These are phyloP conservation scores for Pyrenophora graminea DNA, from an alignment of 2,329 filamentous ascomycete genomes.

Conservation along the genomic window DNA sequence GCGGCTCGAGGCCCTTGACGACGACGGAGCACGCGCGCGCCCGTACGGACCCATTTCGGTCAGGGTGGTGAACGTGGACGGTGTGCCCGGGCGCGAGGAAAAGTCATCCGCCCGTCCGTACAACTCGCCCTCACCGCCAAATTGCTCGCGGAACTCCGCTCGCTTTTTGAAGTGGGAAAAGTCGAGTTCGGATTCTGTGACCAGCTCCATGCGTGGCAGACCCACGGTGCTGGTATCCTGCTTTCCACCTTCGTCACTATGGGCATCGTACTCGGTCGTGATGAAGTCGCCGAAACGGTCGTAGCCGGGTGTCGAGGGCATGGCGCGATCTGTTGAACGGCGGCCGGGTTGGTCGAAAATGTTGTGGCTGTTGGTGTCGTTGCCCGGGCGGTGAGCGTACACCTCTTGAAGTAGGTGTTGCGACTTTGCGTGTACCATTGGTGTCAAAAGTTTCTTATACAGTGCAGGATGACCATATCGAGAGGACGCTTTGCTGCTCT, in stretches of 20 bases:
- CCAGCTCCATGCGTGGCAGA: conserved; percentile 75
- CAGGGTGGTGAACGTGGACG: conserved; percentile 36
- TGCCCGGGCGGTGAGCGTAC: conserved; percentile 73
- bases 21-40: conserved; percentile 6
- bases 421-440: conserved; percentile 91
- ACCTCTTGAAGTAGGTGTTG: conserved; percentile 81
- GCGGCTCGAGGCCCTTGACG: conserved; percentile 26
- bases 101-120: conserved; percentile 65
- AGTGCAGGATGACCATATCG: conserved; percentile 89
- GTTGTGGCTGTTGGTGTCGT: conserved; percentile 50
- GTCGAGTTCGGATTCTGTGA: conserved; percentile 81
- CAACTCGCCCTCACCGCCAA: conserved; percentile 69
- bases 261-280: conserved; percentile 71
- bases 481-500: conserved; percentile 67
- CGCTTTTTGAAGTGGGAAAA: conserved; percentile 91
- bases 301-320: conserved; percentile 61
- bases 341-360: conserved; percentile 35
- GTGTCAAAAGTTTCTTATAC: conserved; percentile 65
- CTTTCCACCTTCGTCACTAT: conserved; percentile 57
- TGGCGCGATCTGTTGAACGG: conserved; percentile 36
- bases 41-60: conserved; percentile 24
- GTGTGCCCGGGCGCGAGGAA: conserved; percentile 32
- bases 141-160: conserved; percentile 82
- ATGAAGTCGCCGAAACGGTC: conserved; percentile 73
- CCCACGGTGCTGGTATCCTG: not conserved